Conservation (phyloP, 179 eudicot genomes). For the Spergularia azorica region DNA sequence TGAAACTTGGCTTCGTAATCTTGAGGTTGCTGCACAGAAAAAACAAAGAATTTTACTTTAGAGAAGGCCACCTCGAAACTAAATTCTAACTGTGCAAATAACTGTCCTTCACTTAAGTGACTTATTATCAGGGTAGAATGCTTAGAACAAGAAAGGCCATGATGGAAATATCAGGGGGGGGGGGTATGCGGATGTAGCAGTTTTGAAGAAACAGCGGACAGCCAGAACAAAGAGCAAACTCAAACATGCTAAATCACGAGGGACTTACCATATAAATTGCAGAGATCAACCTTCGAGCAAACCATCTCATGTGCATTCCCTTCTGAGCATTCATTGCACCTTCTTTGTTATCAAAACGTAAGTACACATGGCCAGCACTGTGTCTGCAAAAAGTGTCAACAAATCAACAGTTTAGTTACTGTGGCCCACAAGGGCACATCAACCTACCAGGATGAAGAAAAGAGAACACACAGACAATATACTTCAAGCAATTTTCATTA, state of each 20-base stretch:
- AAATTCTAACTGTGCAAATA: no score
- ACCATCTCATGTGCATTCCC: slow-evolving; percentile 88
- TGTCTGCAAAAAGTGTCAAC: slow-evolving; percentile 43
- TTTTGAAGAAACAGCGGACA: no score
- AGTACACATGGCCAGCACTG: slow-evolving; percentile 81
- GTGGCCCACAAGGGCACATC: neutral
- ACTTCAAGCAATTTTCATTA: no score
- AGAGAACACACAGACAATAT: neutral
- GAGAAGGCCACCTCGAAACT: no score
- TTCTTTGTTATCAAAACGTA: slow-evolving; percentile 67
- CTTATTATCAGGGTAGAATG: neutral
- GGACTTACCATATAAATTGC: slow-evolving; percentile 74
- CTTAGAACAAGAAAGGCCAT: no score
- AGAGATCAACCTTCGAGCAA: slow-evolving; percentile 76
- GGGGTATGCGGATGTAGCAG: neutral
- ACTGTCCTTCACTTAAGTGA: no score
- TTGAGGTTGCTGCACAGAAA: slow-evolving; percentile 37
- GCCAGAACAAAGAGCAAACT: slow-evolving; percentile 7
- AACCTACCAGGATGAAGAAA: neutral
- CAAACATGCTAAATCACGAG: neutral
- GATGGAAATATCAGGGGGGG: neutral
- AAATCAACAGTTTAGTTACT: neutral
- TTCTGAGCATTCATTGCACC: slow-evolving; percentile 74
- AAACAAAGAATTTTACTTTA: no score
- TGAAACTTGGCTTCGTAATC: slow-evolving; percentile 52